Evolutionary conservation across 192 early-diverging fungal genomes (phyloP), one percentile per base, ranked within the genome.

Genomic region (Allomyces macrogynus): DNA sequence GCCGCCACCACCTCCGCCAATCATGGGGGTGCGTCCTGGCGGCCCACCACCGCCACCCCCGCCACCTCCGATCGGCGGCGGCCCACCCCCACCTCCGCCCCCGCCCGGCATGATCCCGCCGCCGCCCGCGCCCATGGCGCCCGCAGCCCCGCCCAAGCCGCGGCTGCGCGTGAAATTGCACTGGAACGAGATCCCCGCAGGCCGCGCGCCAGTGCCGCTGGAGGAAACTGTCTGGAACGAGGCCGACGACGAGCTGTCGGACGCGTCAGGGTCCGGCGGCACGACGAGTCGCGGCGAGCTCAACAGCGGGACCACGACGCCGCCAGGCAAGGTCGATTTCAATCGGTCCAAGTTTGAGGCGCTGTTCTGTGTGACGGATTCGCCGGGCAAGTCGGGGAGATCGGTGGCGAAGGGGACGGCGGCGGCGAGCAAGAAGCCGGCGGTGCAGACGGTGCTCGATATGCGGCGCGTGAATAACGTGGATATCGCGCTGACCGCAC

Each of bases 111-210:
- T 40, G 23, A 27, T 23, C 3, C 24, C 24, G 2, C 25, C 63
- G 23, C 63, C 63, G 22, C 63, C 23, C 3, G 22, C 24, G 62
- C 62, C 62, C 5, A 20, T 40, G 32, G 63, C 61, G 54, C 22
- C 60, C 44, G 44, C 26, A 66, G 23, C 26, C 1, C 23, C 61
- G 11, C 23, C 61, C 61, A 77, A 77, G 61, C 66, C 60, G 12
- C 73, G 75, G 10, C 73, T 62, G 3, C 66, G 70, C 20, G 75
- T 77, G 24, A 72, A 73, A 54, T 43, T 78, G 26, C 77, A 78
- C 43, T 80, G 77, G 78, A 69, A 72, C 62, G 77, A 80, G 65
- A 71, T 77, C 32, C 40, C 26, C 25, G 26, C 61, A 11, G 60
- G 49, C 12, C 49, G 49, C 5, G 49, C 49, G 49, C 49, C 49